A percentile compares a stretch with the other conserved stretches of the same genome.
phyloP scores from a whole-genome alignment of 352 stramenopile genomes.

The Globisporangium recalcitrans region DNA sequence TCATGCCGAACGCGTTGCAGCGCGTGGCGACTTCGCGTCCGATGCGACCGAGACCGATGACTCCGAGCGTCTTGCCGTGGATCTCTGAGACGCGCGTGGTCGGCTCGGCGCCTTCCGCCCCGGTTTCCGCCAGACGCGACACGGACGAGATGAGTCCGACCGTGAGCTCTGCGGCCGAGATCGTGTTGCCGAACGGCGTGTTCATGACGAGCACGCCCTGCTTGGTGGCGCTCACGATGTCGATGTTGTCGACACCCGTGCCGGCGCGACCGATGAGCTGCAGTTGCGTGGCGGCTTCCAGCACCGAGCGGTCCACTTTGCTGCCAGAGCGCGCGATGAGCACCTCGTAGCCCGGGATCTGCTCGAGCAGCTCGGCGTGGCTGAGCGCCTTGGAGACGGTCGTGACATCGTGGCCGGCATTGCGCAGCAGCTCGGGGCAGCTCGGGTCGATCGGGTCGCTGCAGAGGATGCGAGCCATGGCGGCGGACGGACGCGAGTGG shows the following conservation, averaged over 20 bases:
- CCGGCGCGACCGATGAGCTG: slow-evolving; percentile 88
- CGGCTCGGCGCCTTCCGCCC: not conserved
- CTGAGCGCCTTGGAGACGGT: slow-evolving; percentile 34
- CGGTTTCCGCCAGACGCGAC: slow-evolving; percentile 28
- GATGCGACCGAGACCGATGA: slow-evolving; percentile 94
- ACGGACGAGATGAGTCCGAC: slow-evolving; percentile 87
- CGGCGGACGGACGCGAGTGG: slow-evolving; percentile 35
- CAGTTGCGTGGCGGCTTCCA: slow-evolving; percentile 53
- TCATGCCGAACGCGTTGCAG: slow-evolving; percentile 92
- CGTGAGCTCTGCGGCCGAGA: slow-evolving; percentile 93
- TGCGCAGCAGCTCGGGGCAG: slow-evolving; percentile 74
- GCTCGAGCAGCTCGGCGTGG: slow-evolving; percentile 56
- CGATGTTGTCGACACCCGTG: slow-evolving; percentile 93
- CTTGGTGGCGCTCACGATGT: slow-evolving; percentile 87
- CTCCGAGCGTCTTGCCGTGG: slow-evolving; percentile 90
- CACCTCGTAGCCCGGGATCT: slow-evolving; percentile 84
- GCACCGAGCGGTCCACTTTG: slow-evolving; percentile 65
- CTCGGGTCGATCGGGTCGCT: slow-evolving; percentile 82
- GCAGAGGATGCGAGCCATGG: slow-evolving; percentile 84
- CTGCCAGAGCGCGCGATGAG: slow-evolving; percentile 85
- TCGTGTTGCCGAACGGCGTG: slow-evolving; percentile 93
- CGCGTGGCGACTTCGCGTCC: slow-evolving; percentile 90
- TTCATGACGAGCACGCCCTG: slow-evolving; percentile 95
- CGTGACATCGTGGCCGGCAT: slow-evolving; percentile 83
- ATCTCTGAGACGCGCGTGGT: slow-evolving; percentile 57